These are phyloP conservation scores for Plasmodiophora brassicae DNA, from an alignment of 208 protist genomes.

Conservation along the genomic window DNA sequence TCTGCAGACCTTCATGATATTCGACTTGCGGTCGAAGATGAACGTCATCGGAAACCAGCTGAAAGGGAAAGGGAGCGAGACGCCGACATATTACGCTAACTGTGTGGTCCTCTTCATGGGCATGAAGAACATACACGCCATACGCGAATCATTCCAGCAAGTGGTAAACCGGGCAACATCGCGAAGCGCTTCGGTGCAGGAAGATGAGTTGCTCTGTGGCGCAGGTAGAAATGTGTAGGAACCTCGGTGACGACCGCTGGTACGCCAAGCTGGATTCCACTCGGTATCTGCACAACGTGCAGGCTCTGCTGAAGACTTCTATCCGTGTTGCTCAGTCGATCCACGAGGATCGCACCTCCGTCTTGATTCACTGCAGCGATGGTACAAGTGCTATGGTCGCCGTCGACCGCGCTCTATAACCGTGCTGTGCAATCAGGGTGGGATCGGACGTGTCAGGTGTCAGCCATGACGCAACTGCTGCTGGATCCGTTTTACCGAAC, in stretches of 20 bases:
- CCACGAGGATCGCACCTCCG: conserved; percentile 22
- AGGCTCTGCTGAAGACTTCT: neutral
- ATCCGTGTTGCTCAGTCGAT: neutral
- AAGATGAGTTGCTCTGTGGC: too few relatives aligned
- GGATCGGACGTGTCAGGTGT: conserved; percentile 87
- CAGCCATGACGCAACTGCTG: conserved; percentile 72
- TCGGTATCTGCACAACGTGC: too few relatives aligned
- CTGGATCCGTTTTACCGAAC: conserved; percentile 87
- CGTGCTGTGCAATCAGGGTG: too few relatives aligned
- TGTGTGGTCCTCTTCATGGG: conserved; percentile 51
- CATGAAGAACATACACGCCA: conserved; percentile 71
- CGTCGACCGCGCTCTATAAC: too few relatives aligned
- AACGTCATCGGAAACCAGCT: conserved; percentile 57
- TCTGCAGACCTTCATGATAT: too few relatives aligned
- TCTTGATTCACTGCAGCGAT: conserved; percentile 72
- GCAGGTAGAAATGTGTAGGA: too few relatives aligned
- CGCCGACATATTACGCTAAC: conserved; percentile 42
- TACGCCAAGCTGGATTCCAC: too few relatives aligned
- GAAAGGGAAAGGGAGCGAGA: conserved; percentile 52
- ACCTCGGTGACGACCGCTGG: too few relatives aligned
- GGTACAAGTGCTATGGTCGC: too few relatives aligned
- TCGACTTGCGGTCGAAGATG: too few relatives aligned
- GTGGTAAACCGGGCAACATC: too few relatives aligned
- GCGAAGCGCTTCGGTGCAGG: too few relatives aligned
- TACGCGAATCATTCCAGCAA: conserved; percentile 55